Evolutionary conservation across 1,284 basidiomycete genomes (phyloP).

Genomic region (Melampsora americana): DNA sequence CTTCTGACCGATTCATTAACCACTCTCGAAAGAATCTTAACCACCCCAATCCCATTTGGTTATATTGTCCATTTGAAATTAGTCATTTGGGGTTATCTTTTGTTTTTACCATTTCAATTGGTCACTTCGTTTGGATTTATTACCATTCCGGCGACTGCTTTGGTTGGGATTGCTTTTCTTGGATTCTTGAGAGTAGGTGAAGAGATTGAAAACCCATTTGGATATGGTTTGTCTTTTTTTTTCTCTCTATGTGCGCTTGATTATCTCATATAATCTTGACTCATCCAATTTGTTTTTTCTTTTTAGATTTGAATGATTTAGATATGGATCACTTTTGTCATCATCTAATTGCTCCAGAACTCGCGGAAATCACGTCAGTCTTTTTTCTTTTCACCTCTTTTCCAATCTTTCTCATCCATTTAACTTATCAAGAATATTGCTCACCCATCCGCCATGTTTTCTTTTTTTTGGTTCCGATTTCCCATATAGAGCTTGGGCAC

Average conservation of each 20-base stretch:
- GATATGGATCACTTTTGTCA: conserved; percentile 44
- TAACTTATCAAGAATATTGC: too few relatives aligned
- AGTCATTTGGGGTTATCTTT: conserved; percentile 39
- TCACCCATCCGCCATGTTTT: background rate
- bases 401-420: background rate
- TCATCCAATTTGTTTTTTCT: background rate
- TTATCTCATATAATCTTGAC: background rate
- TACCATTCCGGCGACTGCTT: conserved; percentile 26
- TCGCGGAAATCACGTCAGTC: conserved; percentile 31
- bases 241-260: background rate
- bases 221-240: conserved; percentile 21
- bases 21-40: background rate
- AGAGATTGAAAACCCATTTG: conserved; percentile 44
- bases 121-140: conserved; percentile 28
- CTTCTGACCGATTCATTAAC: conserved; percentile 3
- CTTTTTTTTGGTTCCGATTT: background rate
- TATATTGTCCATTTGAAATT: conserved; percentile 40
- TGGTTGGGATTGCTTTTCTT: conserved; percentile 32
- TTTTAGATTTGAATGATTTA: conserved; percentile 30
- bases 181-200: conserved; percentile 35
- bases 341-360: conserved; percentile 31
- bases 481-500: background rate
- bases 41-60: conserved; percentile 38
- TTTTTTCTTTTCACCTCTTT: too few relatives aligned
- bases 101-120: conserved; percentile 36